Percentiles rank a stretch among this genome's conserved stretches.
These are phyloP conservation scores for Flaveria floridana DNA, from an alignment of 140 eudicot genomes.

Conservation along the genomic window DNA sequence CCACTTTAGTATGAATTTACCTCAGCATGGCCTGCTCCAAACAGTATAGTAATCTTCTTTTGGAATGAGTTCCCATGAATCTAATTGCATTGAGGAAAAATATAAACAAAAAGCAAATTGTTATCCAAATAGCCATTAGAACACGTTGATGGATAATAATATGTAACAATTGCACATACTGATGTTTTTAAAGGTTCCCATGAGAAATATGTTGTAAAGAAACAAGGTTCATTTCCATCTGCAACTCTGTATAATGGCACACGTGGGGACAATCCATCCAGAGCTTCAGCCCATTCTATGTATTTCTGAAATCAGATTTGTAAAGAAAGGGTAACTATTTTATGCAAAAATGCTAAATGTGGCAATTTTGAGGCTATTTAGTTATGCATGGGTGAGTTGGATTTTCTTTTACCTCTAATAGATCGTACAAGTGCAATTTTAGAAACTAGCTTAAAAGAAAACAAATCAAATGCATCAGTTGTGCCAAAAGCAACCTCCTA, in stretches of 20 bases:
- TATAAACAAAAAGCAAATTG: slow-evolving; percentile 3
- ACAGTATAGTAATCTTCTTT: slow-evolving; percentile 75
- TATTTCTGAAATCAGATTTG: slow-evolving; percentile 59
- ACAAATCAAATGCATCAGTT: not conserved
- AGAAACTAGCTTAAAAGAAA: not conserved
- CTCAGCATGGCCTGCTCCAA: slow-evolving; percentile 69
- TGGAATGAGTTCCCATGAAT: slow-evolving; percentile 93
- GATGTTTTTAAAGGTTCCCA: slow-evolving; percentile 88
- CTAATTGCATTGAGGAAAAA: slow-evolving; percentile 37
- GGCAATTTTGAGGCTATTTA: not conserved
- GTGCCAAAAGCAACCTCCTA: not conserved
- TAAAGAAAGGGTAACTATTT: slow-evolving; percentile 1
- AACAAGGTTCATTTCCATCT: slow-evolving; percentile 91
- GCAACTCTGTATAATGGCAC: slow-evolving; percentile 80
- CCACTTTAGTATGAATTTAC: not conserved
- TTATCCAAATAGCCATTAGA: slow-evolving; percentile 8
- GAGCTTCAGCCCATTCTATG: slow-evolving; percentile 66
- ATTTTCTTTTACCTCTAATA: not conserved
- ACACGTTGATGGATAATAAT: not conserved
- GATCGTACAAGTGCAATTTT: not conserved
- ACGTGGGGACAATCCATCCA: slow-evolving; percentile 68
- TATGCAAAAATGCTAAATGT: slow-evolving; percentile 5
- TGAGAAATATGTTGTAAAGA: slow-evolving; percentile 85
- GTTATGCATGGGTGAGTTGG: not conserved
- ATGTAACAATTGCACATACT: slow-evolving; percentile 46